Evolutionary conservation across 495 filamentous ascomycete species (phyloP).

Genomic region (Aspergillus leporis): DNA sequence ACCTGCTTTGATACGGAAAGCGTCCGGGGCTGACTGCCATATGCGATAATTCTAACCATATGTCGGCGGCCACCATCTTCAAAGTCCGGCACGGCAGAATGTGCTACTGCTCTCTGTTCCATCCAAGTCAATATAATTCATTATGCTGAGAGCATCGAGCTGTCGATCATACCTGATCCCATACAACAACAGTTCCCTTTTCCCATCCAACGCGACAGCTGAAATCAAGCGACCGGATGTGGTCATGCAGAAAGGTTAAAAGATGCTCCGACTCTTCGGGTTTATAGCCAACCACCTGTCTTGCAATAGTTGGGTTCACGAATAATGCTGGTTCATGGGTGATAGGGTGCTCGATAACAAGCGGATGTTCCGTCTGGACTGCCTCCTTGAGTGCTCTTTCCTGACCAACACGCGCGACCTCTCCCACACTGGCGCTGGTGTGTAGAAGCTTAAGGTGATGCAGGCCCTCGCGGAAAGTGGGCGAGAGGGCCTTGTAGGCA

Average conservation of each 20-base stretch:
- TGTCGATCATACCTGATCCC: constrained; percentile 11
- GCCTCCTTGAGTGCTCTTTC: constrained; percentile 15
- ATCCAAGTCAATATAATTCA: constrained; percentile 4
- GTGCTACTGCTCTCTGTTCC: constrained; percentile 14
- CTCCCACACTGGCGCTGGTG: constrained; percentile 15
- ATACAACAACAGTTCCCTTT: constrained; percentile 16
- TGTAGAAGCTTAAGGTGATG: constrained; percentile 12
- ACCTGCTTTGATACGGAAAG: not conserved
- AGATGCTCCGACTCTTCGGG: constrained; percentile 12
- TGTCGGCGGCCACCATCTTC: constrained; percentile 12
- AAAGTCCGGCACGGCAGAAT: constrained; percentile 15
- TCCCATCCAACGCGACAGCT: constrained; percentile 11
- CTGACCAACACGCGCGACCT: constrained; percentile 13
- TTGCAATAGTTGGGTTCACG: constrained; percentile 16
- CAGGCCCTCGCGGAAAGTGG: constrained; percentile 10
- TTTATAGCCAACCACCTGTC: constrained; percentile 14
- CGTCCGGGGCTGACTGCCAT: constrained; percentile 11
- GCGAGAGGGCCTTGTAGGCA: constrained; percentile 13
- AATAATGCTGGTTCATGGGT: constrained; percentile 14
- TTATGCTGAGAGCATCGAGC: not conserved
- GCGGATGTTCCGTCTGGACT: constrained; percentile 15
- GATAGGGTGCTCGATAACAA: constrained; percentile 13
- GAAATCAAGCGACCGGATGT: constrained; percentile 18
- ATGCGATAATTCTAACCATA: constrained; percentile 17
- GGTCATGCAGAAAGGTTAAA: constrained; percentile 10